A percentile compares a stretch with the other conserved stretches of the same genome.
phyloP scores from a whole-genome alignment of 2,329 filamentous ascomycete genomes.

The Fusarium humuli region DNA sequence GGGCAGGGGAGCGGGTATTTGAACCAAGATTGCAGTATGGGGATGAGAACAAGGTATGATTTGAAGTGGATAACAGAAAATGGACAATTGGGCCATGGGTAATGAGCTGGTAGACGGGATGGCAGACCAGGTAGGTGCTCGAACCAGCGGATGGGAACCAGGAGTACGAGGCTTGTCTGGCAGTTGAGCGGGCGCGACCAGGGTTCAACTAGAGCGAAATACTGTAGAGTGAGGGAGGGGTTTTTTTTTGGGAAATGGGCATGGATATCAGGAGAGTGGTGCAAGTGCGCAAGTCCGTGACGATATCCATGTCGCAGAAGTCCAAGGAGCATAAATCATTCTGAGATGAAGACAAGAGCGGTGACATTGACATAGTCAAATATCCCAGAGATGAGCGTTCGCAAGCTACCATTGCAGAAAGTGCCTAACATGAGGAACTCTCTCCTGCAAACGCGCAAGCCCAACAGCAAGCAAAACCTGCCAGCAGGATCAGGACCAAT shows the following conservation, averaged over 20 bases:
- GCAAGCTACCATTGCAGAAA: conserved; percentile 30
- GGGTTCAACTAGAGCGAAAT: conserved; percentile 29
- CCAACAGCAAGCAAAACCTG: not conserved
- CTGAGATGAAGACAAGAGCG: conserved; percentile 42
- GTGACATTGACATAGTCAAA: conserved; percentile 34
- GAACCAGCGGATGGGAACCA: conserved; percentile 44
- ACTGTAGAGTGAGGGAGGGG: conserved; percentile 21
- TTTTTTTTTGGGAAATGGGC: conserved; percentile 35
- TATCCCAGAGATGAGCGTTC: conserved; percentile 28
- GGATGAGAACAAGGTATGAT: conserved; percentile 50
- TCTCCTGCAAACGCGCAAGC: conserved; percentile 37
- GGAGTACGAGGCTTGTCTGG: conserved; percentile 43
- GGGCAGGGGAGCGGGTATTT: conserved; percentile 52
- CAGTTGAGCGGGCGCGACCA: conserved; percentile 40
- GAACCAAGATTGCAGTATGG: conserved; percentile 49
- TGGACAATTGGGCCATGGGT: conserved; percentile 41
- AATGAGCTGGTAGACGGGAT: conserved; percentile 49
- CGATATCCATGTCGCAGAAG: conserved; percentile 41
- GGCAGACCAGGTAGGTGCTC: conserved; percentile 39
- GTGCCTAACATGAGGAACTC: not conserved
- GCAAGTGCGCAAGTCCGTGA: conserved; percentile 37
- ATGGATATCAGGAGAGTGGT: conserved; percentile 40
- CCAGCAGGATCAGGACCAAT: conserved; percentile 22
- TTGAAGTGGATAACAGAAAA: conserved; percentile 50
- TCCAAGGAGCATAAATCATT: conserved; percentile 42